These are phyloP conservation scores for Populus pruinosa DNA, from an alignment of 345 rosid species.

Conservation along the genomic window DNA sequence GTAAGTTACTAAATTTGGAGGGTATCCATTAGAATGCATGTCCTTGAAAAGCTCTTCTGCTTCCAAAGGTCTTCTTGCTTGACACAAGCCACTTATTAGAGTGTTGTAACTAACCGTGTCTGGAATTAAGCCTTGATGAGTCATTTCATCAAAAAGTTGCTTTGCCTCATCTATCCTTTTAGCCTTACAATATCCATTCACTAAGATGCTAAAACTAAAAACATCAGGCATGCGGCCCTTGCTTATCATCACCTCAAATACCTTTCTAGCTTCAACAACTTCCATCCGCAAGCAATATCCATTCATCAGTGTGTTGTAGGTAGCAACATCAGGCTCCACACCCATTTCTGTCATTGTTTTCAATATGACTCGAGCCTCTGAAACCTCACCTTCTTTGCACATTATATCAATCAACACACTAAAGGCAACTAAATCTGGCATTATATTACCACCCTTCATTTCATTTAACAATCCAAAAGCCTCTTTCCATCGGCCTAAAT, in stretches of 20 bases:
- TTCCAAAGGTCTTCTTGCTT: neutral
- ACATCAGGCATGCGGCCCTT: neutral
- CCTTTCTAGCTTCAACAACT: too few species aligned
- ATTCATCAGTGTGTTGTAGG: too few species aligned
- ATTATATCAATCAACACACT: neutral
- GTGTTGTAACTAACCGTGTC: too few species aligned
- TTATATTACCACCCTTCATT: constrained; percentile 6
- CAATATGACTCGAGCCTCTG: neutral
- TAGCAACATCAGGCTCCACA: neutral
- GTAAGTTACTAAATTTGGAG: too few species aligned
- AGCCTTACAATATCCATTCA: too few species aligned
- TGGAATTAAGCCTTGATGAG: neutral
- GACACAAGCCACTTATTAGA: neutral
- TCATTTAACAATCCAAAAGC: constrained; percentile 13
- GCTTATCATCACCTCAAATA: neutral
- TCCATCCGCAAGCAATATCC: too few species aligned
- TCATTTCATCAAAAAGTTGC: neutral
- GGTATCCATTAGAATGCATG: too few species aligned
- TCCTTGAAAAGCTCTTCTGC: neutral
- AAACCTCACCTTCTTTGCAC: too few species aligned
- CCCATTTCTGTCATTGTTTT: neutral
- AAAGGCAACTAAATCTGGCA: neutral
- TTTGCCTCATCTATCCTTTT: neutral
- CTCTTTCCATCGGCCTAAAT: constrained; percentile 9
- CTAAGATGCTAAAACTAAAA: neutral